phyloP scores from a whole-genome alignment of 2,329 filamentous ascomycete species.

The Mycosphaerelloides madeirae region DNA sequence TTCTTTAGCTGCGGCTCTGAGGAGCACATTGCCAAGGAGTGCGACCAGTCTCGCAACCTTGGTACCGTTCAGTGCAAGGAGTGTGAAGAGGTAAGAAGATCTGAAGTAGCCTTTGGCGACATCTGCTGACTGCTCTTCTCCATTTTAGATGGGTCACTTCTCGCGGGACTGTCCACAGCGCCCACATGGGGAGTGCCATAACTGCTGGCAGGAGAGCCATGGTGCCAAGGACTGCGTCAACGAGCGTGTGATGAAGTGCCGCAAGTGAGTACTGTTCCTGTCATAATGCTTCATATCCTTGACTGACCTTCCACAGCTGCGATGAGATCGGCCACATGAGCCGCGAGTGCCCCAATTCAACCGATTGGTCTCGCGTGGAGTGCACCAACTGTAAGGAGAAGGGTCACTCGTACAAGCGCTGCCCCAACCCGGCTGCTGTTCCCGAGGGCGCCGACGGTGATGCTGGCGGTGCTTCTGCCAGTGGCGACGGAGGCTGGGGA shows the following conservation, averaged over 20 bases:
- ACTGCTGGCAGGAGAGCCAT: slow-evolving; percentile 33
- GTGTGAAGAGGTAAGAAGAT: slow-evolving; percentile 22
- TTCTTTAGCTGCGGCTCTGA: slow-evolving; percentile 8
- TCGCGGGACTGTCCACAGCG: slow-evolving; percentile 31
- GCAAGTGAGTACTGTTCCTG: slow-evolving; percentile 29
- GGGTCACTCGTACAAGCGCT: slow-evolving; percentile 26
- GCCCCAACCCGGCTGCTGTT: slow-evolving; percentile 19
- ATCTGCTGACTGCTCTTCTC: neutral
- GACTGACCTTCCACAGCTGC: slow-evolving; percentile 36
- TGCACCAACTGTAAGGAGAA: slow-evolving; percentile 42
- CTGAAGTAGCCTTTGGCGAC: neutral
- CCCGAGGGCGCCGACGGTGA: slow-evolving; percentile 8
- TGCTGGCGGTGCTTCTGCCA: slow-evolving; percentile 3
- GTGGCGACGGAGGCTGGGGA: slow-evolving; percentile 12
- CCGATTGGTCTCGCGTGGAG: slow-evolving; percentile 41
- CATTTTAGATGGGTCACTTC: slow-evolving; percentile 28
- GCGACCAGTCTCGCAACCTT: slow-evolving; percentile 49
- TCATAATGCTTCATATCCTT: neutral
- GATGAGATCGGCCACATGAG: slow-evolving; percentile 3
- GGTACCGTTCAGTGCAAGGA: slow-evolving; percentile 32
- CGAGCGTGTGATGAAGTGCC: slow-evolving; percentile 32
- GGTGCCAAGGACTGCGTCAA: slow-evolving; percentile 31
- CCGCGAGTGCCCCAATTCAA: slow-evolving; percentile 26
- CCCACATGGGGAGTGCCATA: slow-evolving; percentile 30
- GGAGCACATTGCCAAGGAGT: slow-evolving; percentile 59